Evolutionary conservation across 1,284 basidiomycete species (phyloP), one percentile per base, ranked within the genome.

Genomic region (Cryptococcus sp.): DNA sequence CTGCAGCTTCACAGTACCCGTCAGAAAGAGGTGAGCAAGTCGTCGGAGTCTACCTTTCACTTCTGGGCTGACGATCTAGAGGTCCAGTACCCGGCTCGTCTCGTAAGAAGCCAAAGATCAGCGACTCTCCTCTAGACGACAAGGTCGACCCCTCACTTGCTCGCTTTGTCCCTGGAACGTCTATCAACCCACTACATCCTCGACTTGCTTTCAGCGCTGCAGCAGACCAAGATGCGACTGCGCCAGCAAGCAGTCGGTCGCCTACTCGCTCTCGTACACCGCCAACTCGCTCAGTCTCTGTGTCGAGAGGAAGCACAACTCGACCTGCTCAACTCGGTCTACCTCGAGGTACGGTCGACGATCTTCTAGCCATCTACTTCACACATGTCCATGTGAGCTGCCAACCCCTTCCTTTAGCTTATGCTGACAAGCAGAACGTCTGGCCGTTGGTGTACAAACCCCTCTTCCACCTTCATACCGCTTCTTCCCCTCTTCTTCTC

Each of bases 371-470:
- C 0, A 53, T 63, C 1, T 66, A 64, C 53, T 64, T 62, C 37
- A 60, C 61, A 1, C 61, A 63, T 56, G n/a, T 33, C 28, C 28
- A 7, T 14, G 28, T 31, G 14, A 31, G 18, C 14, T 12, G n/a
- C 6, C 11, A 14, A 21, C 10, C 9, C 24, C 19, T 6, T 16
- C 16, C 21, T n/a, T 16, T 5, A 32, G 25, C 37, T 46, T 3
- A 39, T 19, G 11, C 0, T 53, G n/a, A n/a, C n/a, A n/a, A n/a
- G n/a, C n/a, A 70, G 65, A 69, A 68, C 45, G 64, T 69, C 40
- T 72, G 70, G 70, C 70, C 70, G 24, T 32, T 72, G n/a, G 59
- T 72, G 18, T 68, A 65, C 54, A 72, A 72, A 51, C 63, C 68
- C 0, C 56, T 61, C 38, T 72, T 72, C 52, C 61, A 67, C 50